Base-by-base conservation (phyloP, 2,329 filamentous ascomycete species). In the Atkinsonella hypoxylon region DNA sequence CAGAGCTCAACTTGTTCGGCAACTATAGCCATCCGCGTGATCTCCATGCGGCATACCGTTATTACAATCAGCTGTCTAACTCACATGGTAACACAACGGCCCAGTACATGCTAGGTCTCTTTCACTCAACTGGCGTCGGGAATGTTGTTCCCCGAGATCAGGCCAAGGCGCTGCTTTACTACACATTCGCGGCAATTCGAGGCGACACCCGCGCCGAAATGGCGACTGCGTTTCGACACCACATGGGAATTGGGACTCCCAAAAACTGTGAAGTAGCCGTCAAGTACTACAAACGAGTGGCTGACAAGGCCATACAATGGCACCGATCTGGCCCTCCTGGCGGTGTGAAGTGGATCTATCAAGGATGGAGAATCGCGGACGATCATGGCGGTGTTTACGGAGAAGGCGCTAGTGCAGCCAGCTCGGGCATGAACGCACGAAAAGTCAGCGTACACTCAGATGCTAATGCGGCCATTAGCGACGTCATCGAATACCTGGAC, bases 1-100 rank as follows among this genome's bases (percentile, higher is more conserved):
- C 88, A 17, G 88, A 98, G 64, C 84, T 98, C 77, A 95, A 94
- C 71, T 97, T 97, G 68, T 89, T 93, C 61, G 93, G 93, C 64
- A 96, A 97, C 67, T 95, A 85, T 67, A 86, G 87, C 20, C 79
- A 96, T 61, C 90, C 91, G 1, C 78, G 84, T 56, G 82, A 96
- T 63, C 89, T 95, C 58, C 74, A 78, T 32, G 75, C 79, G 45
- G 88, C 93, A 0, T 95, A 95, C 64, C 74, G 78, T 56, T 79
- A 88, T 70, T 98, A 97, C 67, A 75, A 86, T 55, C 76, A 83
- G 54, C 76, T 98, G 49, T 88, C 91, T 2, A 75, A 77, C 17
- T 66, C 83, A 53, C 79, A 85, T 57, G 93, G 91, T 43, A 97
- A 98, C 67, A 85, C 81, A 56, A 95, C 91, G 12, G 93, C 93